Evolutionary conservation across 345 rosid species (phyloP), one percentile per base, ranked within the genome.

Genomic region (Sonneratia alba): DNA sequence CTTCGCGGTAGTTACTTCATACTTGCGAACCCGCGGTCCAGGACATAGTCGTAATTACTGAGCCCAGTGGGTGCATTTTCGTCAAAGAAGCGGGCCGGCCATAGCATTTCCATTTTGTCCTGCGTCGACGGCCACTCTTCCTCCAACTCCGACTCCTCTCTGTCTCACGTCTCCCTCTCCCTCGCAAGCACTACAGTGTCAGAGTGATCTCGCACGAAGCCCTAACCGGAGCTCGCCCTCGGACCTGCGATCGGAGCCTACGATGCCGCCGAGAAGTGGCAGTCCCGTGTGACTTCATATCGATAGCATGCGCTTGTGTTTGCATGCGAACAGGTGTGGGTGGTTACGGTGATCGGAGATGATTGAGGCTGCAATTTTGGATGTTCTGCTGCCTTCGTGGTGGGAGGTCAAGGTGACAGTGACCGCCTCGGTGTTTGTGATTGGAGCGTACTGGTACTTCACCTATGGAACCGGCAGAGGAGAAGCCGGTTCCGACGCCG

Each of bases 381-480:
- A 79, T 68, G 74, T 85, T 68, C 78, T 94, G 78, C 68, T 91
- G 59, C 99, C 96, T 51, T 90, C 97, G 4, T 79, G 86, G 87
- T 94, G 97, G 99, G 97, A 95, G 87, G 67, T 91, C 77, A 71
- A 87, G 75, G 92, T 95, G 45, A 82, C 89, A n/a, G 72, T 90
- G 70, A 91, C 83, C 8, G 91, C 95, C 51, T 84, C 93, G 32
- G 61, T 79, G 18, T 88, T 88, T 72, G 79, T 87, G 69, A 85
- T 87, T 78, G 79, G 62, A 32, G 82, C 91, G 15, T 88, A 81
- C 71, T 86, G 96, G 85, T 85, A 82, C 69, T 91, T 91, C 75
- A 73, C 86, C 0, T 83, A 32, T 55, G 79, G 69, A 22, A 71
- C 79, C 67, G 82, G 73, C 37, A 84, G 87, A n/a, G 79, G 73